Conservation (phyloP, 257 asterid genomes). For the Nicotiana paniculata region DNA sequence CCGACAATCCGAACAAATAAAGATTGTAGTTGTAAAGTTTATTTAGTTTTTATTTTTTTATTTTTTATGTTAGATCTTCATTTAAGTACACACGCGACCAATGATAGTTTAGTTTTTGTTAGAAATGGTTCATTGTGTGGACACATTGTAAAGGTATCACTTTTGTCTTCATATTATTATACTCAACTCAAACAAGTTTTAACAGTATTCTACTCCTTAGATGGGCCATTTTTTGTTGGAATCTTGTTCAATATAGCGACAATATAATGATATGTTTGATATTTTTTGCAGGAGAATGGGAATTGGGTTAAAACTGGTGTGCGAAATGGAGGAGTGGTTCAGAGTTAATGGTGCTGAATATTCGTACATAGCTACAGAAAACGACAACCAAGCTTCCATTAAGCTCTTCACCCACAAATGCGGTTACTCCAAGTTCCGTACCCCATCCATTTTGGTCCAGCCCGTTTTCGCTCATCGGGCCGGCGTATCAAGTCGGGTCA, state of each 20-base stretch:
- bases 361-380: constrained; percentile 83
- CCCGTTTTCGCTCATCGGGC: constrained; percentile 76
- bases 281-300: constrained; percentile 64
- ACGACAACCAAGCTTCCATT: constrained; percentile 75
- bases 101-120: neutral
- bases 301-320: constrained; percentile 63
- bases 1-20: neutral
- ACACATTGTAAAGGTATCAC: neutral
- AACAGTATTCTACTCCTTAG: too few species aligned
- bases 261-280: neutral
- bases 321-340: constrained; percentile 65
- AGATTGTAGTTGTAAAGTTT: neutral
- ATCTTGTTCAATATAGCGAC: neutral
- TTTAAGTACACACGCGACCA: neutral
- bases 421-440: constrained; percentile 70
- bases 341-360: constrained; percentile 68
- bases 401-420: constrained; percentile 68
- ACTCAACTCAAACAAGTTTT: too few species aligned
- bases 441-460: constrained; percentile 68
- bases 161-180: neutral
- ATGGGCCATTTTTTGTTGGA: too few species aligned
- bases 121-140: neutral
- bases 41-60: neutral
- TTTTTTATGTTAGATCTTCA: neutral
- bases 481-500: constrained; percentile 19